A percentile compares a stretch with the other conserved stretches of the same genome.
Conservation (phyloP, 2,329 filamentous ascomycete species). For the Microcyclosporella mali region DNA sequence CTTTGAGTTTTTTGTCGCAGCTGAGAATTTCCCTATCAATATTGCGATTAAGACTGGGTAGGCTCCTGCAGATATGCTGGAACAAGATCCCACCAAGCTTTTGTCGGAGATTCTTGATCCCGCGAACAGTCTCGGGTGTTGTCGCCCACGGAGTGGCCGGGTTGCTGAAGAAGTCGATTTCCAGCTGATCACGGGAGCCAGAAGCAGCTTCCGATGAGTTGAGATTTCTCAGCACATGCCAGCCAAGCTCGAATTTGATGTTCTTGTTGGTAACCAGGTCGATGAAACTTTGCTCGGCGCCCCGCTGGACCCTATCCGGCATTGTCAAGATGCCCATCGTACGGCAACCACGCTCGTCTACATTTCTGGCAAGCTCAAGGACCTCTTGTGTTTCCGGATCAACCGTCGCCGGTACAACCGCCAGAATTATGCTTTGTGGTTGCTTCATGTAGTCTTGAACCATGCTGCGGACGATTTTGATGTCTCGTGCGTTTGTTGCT, state of each 20-base stretch:
- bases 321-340: slow-evolving; percentile 57
- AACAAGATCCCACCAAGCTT: too few species aligned
- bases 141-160: too few species aligned
- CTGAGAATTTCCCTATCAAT: too few species aligned
- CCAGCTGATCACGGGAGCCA: too few species aligned
- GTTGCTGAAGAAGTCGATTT: too few species aligned
- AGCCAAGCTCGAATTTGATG: slow-evolving; percentile 41
- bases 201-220: too few species aligned
- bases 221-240: slow-evolving; percentile 50
- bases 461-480: slow-evolving; percentile 29
- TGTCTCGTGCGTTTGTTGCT: slow-evolving; percentile 30
- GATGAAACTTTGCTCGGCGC: slow-evolving; percentile 31
- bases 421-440: slow-evolving; percentile 42
- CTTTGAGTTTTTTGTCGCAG: too few species aligned
- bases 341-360: slow-evolving; percentile 42
- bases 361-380: slow-evolving; percentile 41
- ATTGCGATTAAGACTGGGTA: too few species aligned
- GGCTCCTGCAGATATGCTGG: too few species aligned
- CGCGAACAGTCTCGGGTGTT: too few species aligned
- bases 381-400: slow-evolving; percentile 55
- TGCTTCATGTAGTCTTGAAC: slow-evolving; percentile 52
- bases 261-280: slow-evolving; percentile 37
- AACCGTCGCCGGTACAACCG: slow-evolving; percentile 36
- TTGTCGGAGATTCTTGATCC: too few species aligned
- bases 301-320: slow-evolving; percentile 41